Conservation (phyloP, 2,329 filamentous ascomycete species). For the Dactylellina cionopaga region DNA sequence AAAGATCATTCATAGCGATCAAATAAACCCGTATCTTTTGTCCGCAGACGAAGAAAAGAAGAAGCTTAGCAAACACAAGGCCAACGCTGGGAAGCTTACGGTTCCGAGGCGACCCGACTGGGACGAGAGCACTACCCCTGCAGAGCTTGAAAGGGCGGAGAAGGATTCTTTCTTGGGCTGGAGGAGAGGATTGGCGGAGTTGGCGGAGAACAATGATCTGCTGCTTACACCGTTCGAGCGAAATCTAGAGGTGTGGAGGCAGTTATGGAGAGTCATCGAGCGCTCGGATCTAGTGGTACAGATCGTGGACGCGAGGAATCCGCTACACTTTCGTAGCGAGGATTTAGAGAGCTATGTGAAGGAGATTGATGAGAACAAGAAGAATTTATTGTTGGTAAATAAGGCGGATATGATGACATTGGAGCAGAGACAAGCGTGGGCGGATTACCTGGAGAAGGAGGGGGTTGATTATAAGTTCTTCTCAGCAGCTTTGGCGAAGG, state of each 20-base stretch:
- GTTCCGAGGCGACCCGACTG: slow-evolving; percentile 90
- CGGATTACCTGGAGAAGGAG: slow-evolving; percentile 80
- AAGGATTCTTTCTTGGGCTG: slow-evolving; percentile 83
- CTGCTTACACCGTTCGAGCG: slow-evolving; percentile 98
- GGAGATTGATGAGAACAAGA: slow-evolving; percentile 85
- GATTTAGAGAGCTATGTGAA: slow-evolving; percentile 95
- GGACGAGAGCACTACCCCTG: slow-evolving; percentile 84
- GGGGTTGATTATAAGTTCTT: slow-evolving; percentile 95
- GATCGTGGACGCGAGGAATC: slow-evolving; percentile 97
- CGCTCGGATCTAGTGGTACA: slow-evolving; percentile 94
- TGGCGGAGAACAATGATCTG: slow-evolving; percentile 92
- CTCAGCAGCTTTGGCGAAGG: slow-evolving; percentile 90
- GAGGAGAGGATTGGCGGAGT: slow-evolving; percentile 87
- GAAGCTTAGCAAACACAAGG: slow-evolving; percentile 80
- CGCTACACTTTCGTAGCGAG: slow-evolving; percentile 90
- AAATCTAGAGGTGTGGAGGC: slow-evolving; percentile 96
- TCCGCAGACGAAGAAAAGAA: slow-evolving; percentile 84
- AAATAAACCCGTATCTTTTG: slow-evolving; percentile 92
- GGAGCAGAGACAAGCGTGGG: slow-evolving; percentile 84
- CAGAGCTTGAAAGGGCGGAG: slow-evolving; percentile 82
- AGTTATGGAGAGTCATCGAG: slow-evolving; percentile 97
- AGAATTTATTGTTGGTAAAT: slow-evolving; percentile 93
- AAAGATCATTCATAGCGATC: slow-evolving; percentile 96
- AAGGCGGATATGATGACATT: slow-evolving; percentile 99
- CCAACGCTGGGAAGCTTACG: slow-evolving; percentile 80